Base-by-base conservation (phyloP, 495 filamentous ascomycete species). In the Chaetomium cochliodes region DNA sequence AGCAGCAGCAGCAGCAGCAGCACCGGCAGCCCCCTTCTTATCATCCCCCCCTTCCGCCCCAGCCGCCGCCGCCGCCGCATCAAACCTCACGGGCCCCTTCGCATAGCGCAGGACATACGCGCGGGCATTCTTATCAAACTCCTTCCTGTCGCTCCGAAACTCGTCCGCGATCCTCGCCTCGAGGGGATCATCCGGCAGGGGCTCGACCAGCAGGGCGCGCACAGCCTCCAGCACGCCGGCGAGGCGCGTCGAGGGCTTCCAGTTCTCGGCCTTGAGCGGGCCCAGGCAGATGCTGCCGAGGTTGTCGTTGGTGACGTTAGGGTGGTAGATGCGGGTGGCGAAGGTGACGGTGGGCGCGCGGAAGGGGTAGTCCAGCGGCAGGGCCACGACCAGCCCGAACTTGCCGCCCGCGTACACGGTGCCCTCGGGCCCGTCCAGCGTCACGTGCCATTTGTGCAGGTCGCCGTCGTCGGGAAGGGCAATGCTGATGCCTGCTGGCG, bases 251-350 rank as follows among this genome's bases (percentile, higher is more conserved):
- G 86, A 86, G 1, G 94, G 94, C 82, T 98, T 98, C 96, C 96
- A 98, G 71, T 92, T 89, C 64, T 97, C 96, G 25, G 87, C 69
- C 63, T 92, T 89, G 66, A 98, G 84, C 77, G 96, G 87, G 12
- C 87, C 90, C 41, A 98, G 84, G 76, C 94, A 98, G 90, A 98
- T 96, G 72, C 82, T 86, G 11, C 94, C 94, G 63, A 89, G 54
- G 68, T 88, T 88, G 76, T 98, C 96, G 82, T 97, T 97, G 72
- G 90, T 92, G 52, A 98, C 87, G 78, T 98, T 98, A 16, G 96
- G 96, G 82, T 98, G 94, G 82, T 96, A 98, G 79, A 98, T 92
- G 73, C 94, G 96, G 46, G 94, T 98, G 58, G 85, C 83, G 86
- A 98, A 98, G 69, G 81, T 88, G 66, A 98, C 84, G 41, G 80